A percentile compares a stretch with the other conserved stretches of the same genome.
Conservation (phyloP, 306 rosid species). For the Acacia acuminata region DNA sequence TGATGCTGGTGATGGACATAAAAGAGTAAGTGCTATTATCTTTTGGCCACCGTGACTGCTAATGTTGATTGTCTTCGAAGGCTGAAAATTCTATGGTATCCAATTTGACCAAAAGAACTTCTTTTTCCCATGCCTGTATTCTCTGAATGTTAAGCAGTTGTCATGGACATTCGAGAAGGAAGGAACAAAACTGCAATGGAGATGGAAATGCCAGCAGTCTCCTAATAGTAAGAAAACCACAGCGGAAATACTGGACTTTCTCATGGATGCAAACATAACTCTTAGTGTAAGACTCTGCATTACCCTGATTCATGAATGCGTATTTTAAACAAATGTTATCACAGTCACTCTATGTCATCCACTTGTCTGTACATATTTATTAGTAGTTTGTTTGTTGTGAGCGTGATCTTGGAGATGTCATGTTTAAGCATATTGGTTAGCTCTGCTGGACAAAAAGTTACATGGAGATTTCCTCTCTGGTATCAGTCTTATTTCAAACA, state of each 20-base stretch:
- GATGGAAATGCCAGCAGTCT: constrained; percentile 83
- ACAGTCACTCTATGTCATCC: not conserved
- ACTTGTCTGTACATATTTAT: not conserved
- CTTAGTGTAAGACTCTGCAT: constrained; percentile 68
- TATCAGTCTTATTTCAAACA: not conserved
- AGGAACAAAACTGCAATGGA: constrained; percentile 80
- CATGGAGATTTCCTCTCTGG: not conserved
- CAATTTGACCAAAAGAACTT: not conserved
- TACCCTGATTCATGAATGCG: not conserved
- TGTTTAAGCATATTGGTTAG: not conserved
- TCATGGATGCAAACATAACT: constrained; percentile 77
- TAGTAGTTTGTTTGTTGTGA: constrained; percentile 6
- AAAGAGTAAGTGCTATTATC: constrained; percentile 47
- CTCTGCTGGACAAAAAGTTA: not conserved
- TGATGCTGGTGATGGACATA: constrained; percentile 71
- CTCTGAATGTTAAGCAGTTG: constrained; percentile 50
- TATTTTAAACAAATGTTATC: not conserved
- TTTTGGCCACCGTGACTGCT: not conserved
- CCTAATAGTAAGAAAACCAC: constrained; percentile 63
- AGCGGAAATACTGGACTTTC: constrained; percentile 71
- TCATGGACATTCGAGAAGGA: constrained; percentile 90
- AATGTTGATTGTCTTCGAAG: not conserved
- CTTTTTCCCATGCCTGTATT: not conserved
- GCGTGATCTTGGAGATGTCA: constrained; percentile 15
- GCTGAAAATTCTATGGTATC: not conserved